Base-by-base conservation (phyloP, 345 rosid species). In the Citrus sp. region DNA sequence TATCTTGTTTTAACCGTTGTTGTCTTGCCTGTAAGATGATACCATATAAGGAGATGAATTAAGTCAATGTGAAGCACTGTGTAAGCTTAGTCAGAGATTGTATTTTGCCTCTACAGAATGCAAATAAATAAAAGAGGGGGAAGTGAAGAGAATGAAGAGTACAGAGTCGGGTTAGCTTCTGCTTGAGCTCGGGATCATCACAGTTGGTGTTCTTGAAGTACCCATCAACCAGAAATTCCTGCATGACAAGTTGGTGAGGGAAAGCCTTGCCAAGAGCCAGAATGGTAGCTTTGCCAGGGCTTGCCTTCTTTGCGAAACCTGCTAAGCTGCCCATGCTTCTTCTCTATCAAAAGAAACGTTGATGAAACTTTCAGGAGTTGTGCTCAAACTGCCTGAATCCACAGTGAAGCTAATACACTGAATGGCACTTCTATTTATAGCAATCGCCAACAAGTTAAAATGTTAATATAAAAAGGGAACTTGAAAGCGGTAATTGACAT, bases 201-300 rank as follows among this genome's bases (percentile, higher is more conserved):
- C 99, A 94, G 42, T 90, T 96, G 87, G 98, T 96, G 88, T 85
- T 88, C 86, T 76, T 90, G 87, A 96, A 94, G 80, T 92, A 94
- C 21, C 97, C 98, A 81, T 96, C 98, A 69, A 96, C 98, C 61
- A 96, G 89, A 70, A 86, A 92, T 70, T 92, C 98, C 79, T 96
- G 99, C 95, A 94, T 92, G 58, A 94, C 95, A 40, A 96, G 98
- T 89, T 96, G 99, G 82, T 88, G 88, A 75, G 99, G 99, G 81
- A 96, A 96, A 42, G 98, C 99, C 87, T 94, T 93, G 67, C 98
- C 97, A 2, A 92, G 84, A 42, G 97, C 91, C 83, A 95, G 87
- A 78, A 95, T 92, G 28, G 97, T 87, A 4, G 98, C 98, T 85
- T 91, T 94, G 9, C 97, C 91, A 2, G 84, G 85, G 51, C 22